phyloP scores from a whole-genome alignment of 139 green algal genomes.

The Asterochloris erici region DNA sequence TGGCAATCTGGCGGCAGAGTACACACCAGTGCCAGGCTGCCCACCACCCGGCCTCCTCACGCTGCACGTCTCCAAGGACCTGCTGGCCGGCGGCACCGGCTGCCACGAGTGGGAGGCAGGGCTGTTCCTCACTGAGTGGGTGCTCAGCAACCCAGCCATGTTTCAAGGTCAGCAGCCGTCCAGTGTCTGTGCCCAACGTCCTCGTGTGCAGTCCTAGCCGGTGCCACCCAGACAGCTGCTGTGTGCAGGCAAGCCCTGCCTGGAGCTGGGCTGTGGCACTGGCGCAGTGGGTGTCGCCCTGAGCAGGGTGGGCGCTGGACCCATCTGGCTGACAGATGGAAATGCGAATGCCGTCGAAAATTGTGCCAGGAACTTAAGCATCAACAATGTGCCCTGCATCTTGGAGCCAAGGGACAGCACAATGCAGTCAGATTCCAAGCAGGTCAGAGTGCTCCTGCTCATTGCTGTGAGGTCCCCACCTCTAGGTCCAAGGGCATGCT shows the following conservation, averaged over 20 bases:
- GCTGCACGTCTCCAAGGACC: slow-evolving; percentile 44
- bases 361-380: slow-evolving; percentile 55
- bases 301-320: slow-evolving; percentile 20
- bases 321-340: slow-evolving; percentile 62
- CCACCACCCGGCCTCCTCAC: slow-evolving; percentile 29
- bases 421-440: background rate
- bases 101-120: slow-evolving; percentile 77
- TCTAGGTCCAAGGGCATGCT: background rate
- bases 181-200: background rate
- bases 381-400: slow-evolving; percentile 46
- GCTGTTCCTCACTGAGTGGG: slow-evolving; percentile 60
- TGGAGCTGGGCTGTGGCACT: slow-evolving; percentile 70
- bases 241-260: slow-evolving; percentile 40
- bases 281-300: slow-evolving; percentile 53
- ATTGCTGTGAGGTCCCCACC: background rate
- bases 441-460: background rate
- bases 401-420: background rate
- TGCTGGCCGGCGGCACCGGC: slow-evolving; percentile 69
- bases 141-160: slow-evolving; percentile 47
- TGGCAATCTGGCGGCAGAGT: background rate
- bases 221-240: background rate
- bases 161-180: slow-evolving; percentile 43
- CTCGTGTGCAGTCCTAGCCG: background rate
- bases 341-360: slow-evolving; percentile 55
- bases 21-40: background rate